Evolutionary conservation across 1,284 basidiomycete species (phyloP), one percentile per base, ranked within the genome.

Genomic region (Marasmius oreades): DNA sequence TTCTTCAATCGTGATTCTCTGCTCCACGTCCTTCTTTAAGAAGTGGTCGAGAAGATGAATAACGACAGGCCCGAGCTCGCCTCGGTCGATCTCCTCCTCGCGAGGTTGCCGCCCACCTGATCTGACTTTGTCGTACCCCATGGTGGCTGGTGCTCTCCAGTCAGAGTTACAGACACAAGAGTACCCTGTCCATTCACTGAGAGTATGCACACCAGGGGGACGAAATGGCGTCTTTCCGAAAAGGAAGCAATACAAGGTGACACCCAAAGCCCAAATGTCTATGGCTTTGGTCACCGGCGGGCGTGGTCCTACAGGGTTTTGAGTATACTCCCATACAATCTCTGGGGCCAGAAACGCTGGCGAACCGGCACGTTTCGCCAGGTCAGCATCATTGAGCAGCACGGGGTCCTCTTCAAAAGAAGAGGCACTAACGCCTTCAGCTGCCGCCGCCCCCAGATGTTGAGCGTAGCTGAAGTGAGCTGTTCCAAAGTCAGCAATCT

Each of bases 191-290:
- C 85, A 97, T 73, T 95, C 93, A 62, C n/a, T 81, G 76, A 44
- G 68, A 64, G 23, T 23, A 11, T 57, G 43, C 26, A 33, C 31
- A 1, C 48, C 53, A 22, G 63, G 59, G 12, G 74, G 87, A 77
- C 50, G 82, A 81, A 67, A 94, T 0, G 93, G 93, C 6, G 86
- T 81, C 54, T 75, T 76, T 23, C 94, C 97, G 64, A 98, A 98
- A 1, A 98, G 80, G 45, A 99, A 81, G 67, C 95, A 97, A 73
- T 95, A 99, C 12, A 98, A 77, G 1, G 97, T 99, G 34, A 98
- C 91, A n/a, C 97, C 97, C 7, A 99, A 81, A 0, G 97, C 95
- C 96, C 96, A 99, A n/a, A 99, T 85, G 67, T 99, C 97, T 68
- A 99, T 97, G 4, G 94, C 90, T 69, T 96, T 95, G 36, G 95